Base-by-base conservation (phyloP, 352 stramenopile genomes). In the Aphanomyces stellatus region DNA sequence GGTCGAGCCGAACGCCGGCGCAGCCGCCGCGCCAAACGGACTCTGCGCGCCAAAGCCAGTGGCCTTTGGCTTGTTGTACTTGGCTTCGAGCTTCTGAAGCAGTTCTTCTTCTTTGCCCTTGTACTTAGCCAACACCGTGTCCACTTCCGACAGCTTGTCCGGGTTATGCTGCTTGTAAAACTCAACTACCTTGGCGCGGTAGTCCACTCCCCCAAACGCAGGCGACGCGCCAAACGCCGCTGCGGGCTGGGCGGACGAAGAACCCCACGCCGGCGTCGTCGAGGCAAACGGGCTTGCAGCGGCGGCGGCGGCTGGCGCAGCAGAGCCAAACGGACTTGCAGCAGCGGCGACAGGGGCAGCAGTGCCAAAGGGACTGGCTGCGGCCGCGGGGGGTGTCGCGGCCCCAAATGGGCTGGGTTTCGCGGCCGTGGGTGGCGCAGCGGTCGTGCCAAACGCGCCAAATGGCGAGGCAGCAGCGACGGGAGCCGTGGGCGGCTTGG, bases 91-190 rank as follows among this genome's bases (percentile, higher is more conserved):
- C 59, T 80, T 88, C 66, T 85, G 72, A 66, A 93, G 91, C 25
- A 93, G 73, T 49, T 90, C 82, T 31, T 81, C 82, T 74, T 92
- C 82, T 30, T 88, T 85, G 28, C 85, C 85, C 53, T 90, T 90
- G 73, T 97, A 98, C 74, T 96, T 96, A 40, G 78, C 69, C 10
- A 98, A 77, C 33, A 87, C 97, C 27, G 80, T 62, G 66, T 97
- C 92, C 22, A 97, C 85, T 27, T 87, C 87, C 27, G 72, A 71
- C 17, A 98, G 70, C 71, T 97, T 97, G 19, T 72, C 76, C 5
- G 88, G 88, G 69, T 98, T 98, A 73, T 97, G 75, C 61, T 96
- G 86, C 42, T 88, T 73, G 74, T 98, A 98, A 69, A 98, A 98
- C 27, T 85, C 85, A 40, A 92, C 76, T 25, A 98, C 41, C 53